These are phyloP conservation scores for Trichoderma sp. DNA, from an alignment of 2,329 filamentous ascomycete species.

Conservation along the genomic window DNA sequence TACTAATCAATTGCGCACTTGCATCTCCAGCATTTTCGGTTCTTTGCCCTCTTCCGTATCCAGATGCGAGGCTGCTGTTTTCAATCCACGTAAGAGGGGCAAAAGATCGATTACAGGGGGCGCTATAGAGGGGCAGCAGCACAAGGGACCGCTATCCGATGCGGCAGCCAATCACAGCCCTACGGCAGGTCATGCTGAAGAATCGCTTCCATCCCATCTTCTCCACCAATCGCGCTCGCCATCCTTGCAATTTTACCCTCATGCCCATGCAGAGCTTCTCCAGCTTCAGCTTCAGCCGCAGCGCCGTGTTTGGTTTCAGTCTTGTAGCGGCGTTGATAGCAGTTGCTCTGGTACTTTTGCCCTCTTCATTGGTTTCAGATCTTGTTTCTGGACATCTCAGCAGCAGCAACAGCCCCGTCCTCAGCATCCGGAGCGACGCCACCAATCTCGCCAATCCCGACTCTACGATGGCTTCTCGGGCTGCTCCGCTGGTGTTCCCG, in stretches of 20 bases:
- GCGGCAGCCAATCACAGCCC: conserved; percentile 15
- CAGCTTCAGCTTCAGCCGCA: conserved; percentile 13
- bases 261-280: too few relatives aligned
- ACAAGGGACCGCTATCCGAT: background rate
- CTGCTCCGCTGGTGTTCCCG: conserved; percentile 70
- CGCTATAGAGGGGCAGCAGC: background rate
- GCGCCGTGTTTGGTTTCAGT: conserved; percentile 1
- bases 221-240: conserved; percentile 16
- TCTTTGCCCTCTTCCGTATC: background rate
- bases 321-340: conserved; percentile 17
- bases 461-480: conserved; percentile 36
- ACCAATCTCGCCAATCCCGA: background rate
- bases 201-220: background rate
- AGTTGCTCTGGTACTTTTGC: background rate
- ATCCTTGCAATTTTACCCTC: conserved; percentile 26
- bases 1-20: background rate
- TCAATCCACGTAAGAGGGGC: background rate
- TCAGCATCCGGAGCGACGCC: background rate
- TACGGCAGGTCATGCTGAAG: background rate
- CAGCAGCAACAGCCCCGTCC: background rate
- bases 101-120: conserved; percentile 7
- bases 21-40: background rate
- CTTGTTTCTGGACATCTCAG: background rate
- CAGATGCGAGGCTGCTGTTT: background rate
- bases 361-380: background rate